Percentiles rank a stretch among this genome's conserved stretches.
Evolutionary conservation across 805 yeast species (phyloP).

Genomic region (Torulaspora quercuum): DNA sequence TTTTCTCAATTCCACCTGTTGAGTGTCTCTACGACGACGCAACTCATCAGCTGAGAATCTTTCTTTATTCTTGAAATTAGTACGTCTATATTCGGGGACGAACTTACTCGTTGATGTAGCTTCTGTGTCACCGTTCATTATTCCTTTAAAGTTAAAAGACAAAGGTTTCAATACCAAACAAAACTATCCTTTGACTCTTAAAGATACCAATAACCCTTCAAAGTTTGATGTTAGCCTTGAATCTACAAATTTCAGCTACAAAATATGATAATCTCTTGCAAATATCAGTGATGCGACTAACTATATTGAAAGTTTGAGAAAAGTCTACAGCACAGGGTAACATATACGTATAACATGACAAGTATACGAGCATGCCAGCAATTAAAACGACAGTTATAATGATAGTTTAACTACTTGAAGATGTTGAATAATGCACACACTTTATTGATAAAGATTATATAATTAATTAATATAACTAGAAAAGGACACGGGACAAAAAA

Average conservation of each 20-base stretch:
- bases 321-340: slow-evolving; percentile 2
- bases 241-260: too few species aligned
- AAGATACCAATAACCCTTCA: too few species aligned
- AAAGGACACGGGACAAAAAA: slow-evolving; percentile 1
- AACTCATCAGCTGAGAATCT: slow-evolving; percentile 93
- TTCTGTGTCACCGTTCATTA: slow-evolving; percentile 63
- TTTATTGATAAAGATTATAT: slow-evolving; percentile 10
- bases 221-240: too few species aligned
- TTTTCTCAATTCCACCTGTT: slow-evolving; percentile 93
- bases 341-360: neutral
- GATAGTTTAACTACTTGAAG: too few species aligned
- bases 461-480: slow-evolving; percentile 1
- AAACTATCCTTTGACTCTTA: too few species aligned
- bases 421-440: slow-evolving; percentile 8
- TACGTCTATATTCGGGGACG: slow-evolving; percentile 96
- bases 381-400: too few species aligned
- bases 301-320: slow-evolving; percentile 2
- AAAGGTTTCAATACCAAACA: too few species aligned
- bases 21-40: slow-evolving; percentile 96
- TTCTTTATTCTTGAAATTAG: slow-evolving; percentile 91
- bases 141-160: too few species aligned
- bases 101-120: slow-evolving; percentile 62
- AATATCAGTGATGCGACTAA: slow-evolving; percentile 2
- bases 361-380: slow-evolving; percentile 1
- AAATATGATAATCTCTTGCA: slow-evolving; percentile 1